Evolutionary conservation across 306 rosid species (phyloP), one percentile per base, ranked within the genome.

Genomic region (Corylus americana): DNA sequence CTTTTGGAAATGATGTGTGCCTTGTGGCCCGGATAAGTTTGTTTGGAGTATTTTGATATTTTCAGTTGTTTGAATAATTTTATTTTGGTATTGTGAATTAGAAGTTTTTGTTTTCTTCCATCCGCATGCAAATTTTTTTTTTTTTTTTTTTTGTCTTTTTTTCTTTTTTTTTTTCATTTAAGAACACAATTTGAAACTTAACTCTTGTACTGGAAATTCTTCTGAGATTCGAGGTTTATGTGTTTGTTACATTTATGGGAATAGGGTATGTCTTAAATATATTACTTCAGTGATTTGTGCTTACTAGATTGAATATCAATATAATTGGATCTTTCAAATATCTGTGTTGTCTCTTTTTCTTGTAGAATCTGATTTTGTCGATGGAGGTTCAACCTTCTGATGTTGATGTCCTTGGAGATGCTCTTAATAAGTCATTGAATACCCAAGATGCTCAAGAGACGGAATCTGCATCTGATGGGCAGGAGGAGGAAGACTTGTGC

Each of bases 381-480:
- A 94, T 90, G 98, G 97, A 87, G 79, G 47, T 77, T 44, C 81
- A 55, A 75, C 83, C 82, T 86, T 62, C 75, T 31, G 79, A 11
- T 66, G 82, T 92, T 45, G 75, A 50, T 58, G 77, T 62, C 59
- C 91, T 89, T 79, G 96, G 78, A 76, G 77, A 37, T 73, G 58
- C 78, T 77, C 79, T 90, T 39, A 73, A 54, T 6, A 74, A 82
- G 81, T 84, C 90, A 8, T 81, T 92, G 78, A 76, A 25, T 81
- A 79, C 83, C 62, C 82, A 78, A 68, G 92, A 81, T 75, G 77
- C 37, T 79, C 72, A 75, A 61, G 67, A 82, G 68, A 44, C 50
- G 14, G 89, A 85, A 79, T 69, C 72, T 70, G 71, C 64, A 20
- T 66, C 67, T 71, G 51, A 71, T 35, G 74, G 57, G 82, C 66